Evolutionary conservation across 1,139 yeast genomes (phyloP), one percentile per base, ranked within the genome.

Genomic region (Scheffersomyces quercinus): DNA sequence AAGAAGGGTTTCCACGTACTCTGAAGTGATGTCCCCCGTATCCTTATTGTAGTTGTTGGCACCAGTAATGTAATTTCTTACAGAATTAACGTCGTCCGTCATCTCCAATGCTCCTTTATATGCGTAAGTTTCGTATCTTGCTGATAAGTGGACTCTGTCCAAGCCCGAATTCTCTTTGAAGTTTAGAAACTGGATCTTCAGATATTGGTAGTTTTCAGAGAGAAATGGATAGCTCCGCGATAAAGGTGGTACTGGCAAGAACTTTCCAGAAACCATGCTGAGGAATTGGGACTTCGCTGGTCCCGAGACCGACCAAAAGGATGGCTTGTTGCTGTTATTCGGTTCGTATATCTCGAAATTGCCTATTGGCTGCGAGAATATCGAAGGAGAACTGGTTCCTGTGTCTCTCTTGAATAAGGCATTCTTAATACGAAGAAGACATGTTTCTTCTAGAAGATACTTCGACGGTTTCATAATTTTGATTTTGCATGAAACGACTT

Each of bases 101-200:
- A 68, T 86, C 38, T 70, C 77, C 35, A 69, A 51, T 13, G 34
- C 54, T 1, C 76, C 97, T 49, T 91, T 84, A 59, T 57, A 69
- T 1, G 77, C 62, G 41, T 79, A 87, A 39, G 82, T 81, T 63
- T 93, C 99, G 58, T 89, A 93, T 40, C 99, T 67, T 1, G 98
- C 97, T 37, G 95, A 83, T 40, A 93, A 59, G 65, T 91, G 95
- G 1, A 90, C 88, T 40, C 83, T 86, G 52, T 77, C 85, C 47
- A 79, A 59, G n/a, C 78, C 77, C 0, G 73, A 62, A 15, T 50
- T 52, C 16, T 87, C 86, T 46, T 77, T 73, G 59, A 90, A 90
- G 55, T 83, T 81, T 16, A 91, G 70, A 45, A 81, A 62, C 48
- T 75, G 76, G 11, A 69, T 59, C 15, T 55, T 44, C 34, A 62